These are phyloP conservation scores for Suhomyces maxii DNA, from an alignment of 1,139 yeast genomes.

Conservation along the genomic window DNA sequence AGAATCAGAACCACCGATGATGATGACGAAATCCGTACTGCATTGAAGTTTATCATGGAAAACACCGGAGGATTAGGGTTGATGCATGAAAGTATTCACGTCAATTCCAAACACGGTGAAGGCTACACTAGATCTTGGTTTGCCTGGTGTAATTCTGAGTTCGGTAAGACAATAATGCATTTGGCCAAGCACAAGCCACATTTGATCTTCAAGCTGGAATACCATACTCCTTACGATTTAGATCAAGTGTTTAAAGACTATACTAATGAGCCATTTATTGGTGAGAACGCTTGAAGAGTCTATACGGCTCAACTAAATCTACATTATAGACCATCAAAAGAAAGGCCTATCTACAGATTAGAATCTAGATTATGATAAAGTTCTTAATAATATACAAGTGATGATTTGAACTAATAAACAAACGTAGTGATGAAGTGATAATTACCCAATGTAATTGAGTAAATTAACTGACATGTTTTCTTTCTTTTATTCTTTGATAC, in stretches of 20 bases:
- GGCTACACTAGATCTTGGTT: slow-evolving; percentile 80
- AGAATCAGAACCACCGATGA: slow-evolving; percentile 73
- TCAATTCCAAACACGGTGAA: slow-evolving; percentile 49
- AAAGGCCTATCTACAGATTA: too few species aligned
- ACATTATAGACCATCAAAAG: too few species aligned
- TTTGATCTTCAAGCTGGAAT: slow-evolving; percentile 56
- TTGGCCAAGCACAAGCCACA: slow-evolving; percentile 75
- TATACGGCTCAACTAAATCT: too few species aligned
- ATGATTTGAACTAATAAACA: too few species aligned
- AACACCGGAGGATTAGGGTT: slow-evolving; percentile 75
- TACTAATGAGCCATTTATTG: too few species aligned
- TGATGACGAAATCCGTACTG: slow-evolving; percentile 61
- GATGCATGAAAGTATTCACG: slow-evolving; percentile 82
- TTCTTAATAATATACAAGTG: too few species aligned
- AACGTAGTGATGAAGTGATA: too few species aligned
- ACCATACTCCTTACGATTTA: slow-evolving; percentile 29
- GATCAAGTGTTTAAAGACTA: slow-evolving; percentile 21
- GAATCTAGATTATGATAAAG: too few species aligned
- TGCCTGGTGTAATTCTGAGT: slow-evolving; percentile 93
- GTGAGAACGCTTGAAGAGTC: too few species aligned
- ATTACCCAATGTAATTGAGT: too few species aligned
- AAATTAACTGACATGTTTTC: too few species aligned
- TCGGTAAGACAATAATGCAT: slow-evolving; percentile 79
- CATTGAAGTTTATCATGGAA: slow-evolving; percentile 52
- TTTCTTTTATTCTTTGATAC: too few species aligned